Percentiles rank a stretch among this genome's conserved stretches.
phyloP scores from a whole-genome alignment of 805 yeast species.

The Candida maris region DNA sequence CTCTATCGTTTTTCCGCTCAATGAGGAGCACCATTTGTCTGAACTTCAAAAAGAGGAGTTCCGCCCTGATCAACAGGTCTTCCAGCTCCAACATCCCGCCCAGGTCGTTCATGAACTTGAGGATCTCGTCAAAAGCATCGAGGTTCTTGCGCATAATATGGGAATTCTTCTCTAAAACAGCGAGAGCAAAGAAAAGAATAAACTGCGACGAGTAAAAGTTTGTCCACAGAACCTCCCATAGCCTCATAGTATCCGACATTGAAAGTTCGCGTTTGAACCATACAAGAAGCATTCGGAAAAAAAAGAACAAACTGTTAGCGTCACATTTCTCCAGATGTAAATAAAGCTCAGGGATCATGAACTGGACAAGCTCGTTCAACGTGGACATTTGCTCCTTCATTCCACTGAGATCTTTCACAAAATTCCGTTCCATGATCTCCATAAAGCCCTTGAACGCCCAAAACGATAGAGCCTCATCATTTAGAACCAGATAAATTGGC shows the following conservation, averaged over 20 bases:
- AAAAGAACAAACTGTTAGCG: constrained; percentile 85
- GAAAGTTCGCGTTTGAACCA: constrained; percentile 92
- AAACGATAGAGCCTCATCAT: constrained; percentile 77
- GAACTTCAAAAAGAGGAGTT: constrained; percentile 75
- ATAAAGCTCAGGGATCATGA: constrained; percentile 83
- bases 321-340: constrained; percentile 84
- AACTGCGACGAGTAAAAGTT: constrained; percentile 83
- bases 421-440: constrained; percentile 95
- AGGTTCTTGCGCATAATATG: constrained; percentile 71
- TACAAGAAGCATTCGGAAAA: constrained; percentile 90
- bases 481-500: constrained; percentile 64
- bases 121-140: constrained; percentile 80
- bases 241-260: constrained; percentile 66
- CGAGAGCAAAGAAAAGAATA: constrained; percentile 81
- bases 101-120: constrained; percentile 89
- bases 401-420: constrained; percentile 86
- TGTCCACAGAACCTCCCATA: constrained; percentile 96
- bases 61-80: constrained; percentile 79
- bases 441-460: constrained; percentile 86
- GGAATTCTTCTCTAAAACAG: constrained; percentile 85
- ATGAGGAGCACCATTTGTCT: constrained; percentile 74
- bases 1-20: constrained; percentile 44
- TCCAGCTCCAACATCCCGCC: constrained; percentile 71
- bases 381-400: constrained; percentile 86
- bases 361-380: constrained; percentile 78